Evolutionary conservation across 2,329 filamentous ascomycete genomes (phyloP).

Genomic region (Fonsecaea multimorphosa): DNA sequence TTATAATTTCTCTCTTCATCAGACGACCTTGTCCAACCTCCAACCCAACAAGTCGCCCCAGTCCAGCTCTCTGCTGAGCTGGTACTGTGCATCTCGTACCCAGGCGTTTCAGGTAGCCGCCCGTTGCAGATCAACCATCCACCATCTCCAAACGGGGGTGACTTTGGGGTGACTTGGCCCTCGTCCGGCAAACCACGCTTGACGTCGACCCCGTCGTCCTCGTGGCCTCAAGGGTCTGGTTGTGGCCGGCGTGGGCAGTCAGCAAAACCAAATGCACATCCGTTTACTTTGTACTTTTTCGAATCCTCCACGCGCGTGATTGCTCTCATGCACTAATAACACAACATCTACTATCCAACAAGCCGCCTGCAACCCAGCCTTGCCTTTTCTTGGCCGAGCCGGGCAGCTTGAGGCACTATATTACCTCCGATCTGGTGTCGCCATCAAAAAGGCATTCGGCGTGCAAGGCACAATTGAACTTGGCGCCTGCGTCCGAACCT

Average conservation of each 20-base stretch:
- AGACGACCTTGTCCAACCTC: not conserved
- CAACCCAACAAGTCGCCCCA: not conserved
- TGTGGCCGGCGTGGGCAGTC: constrained; percentile 10
- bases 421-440: not conserved
- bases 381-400: not conserved
- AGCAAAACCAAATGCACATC: not conserved
- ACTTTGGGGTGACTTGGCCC: constrained; percentile 2
- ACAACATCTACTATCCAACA: not conserved
- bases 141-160: constrained; percentile 12
- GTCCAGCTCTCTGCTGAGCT: constrained; percentile 7
- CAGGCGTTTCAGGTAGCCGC: constrained; percentile 36
- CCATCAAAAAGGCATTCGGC: constrained; percentile 5
- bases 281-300: not conserved
- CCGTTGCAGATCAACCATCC: constrained; percentile 33
- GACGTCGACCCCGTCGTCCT: constrained; percentile 28
- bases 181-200: constrained; percentile 22
- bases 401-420: not conserved
- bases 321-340: not conserved
- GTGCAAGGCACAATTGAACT: constrained; percentile 12
- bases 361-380: not conserved
- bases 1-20: not conserved
- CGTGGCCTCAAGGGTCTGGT: constrained; percentile 21
- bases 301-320: not conserved
- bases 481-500: constrained; percentile 12
- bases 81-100: constrained; percentile 9